These are phyloP conservation scores for Sporisorium scitamineum DNA, from an alignment of 1,284 basidiomycete genomes.

Conservation along the genomic window DNA sequence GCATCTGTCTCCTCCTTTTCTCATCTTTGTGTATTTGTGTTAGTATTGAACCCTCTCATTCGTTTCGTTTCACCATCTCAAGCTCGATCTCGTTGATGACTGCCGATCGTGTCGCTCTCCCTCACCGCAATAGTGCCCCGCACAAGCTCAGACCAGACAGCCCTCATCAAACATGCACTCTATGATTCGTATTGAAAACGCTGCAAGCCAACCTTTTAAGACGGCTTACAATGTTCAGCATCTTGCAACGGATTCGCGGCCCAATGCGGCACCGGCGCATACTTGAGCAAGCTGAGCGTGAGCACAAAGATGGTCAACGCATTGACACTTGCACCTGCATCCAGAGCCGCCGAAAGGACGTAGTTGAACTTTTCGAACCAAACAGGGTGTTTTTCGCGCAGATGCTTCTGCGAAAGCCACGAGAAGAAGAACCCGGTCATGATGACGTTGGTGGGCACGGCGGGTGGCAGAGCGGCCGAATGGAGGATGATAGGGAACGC, in stretches of 20 bases:
- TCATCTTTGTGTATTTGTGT: constrained; percentile 20
- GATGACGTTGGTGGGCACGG: constrained; percentile 72
- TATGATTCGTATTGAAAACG: not conserved
- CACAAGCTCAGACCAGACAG: not conserved
- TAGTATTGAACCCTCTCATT: constrained; percentile 12
- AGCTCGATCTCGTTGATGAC: not conserved
- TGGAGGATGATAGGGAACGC: constrained; percentile 72
- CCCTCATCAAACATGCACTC: constrained; percentile 3
- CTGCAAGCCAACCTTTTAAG: not conserved
- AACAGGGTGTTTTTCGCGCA: constrained; percentile 65
- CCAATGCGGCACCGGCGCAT: constrained; percentile 52
- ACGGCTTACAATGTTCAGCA: constrained; percentile 46
- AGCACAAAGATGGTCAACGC: constrained; percentile 71
- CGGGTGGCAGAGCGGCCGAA: constrained; percentile 69
- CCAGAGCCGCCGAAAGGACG: constrained; percentile 71
- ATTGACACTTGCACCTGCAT: constrained; percentile 71
- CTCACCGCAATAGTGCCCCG: no score
- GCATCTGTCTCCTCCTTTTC: not conserved
- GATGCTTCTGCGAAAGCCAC: constrained; percentile 69
- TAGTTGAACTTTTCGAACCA: constrained; percentile 67
- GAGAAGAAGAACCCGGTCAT: constrained; percentile 70
- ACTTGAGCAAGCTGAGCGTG: constrained; percentile 62
- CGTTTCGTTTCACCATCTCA: constrained; percentile 4
- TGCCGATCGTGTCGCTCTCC: not conserved
- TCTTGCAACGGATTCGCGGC: constrained; percentile 50